Evolutionary conservation across 768 basidiomycete genomes (phyloP), one percentile per base, ranked within the genome.

Genomic region (Wakefieldia striispora): DNA sequence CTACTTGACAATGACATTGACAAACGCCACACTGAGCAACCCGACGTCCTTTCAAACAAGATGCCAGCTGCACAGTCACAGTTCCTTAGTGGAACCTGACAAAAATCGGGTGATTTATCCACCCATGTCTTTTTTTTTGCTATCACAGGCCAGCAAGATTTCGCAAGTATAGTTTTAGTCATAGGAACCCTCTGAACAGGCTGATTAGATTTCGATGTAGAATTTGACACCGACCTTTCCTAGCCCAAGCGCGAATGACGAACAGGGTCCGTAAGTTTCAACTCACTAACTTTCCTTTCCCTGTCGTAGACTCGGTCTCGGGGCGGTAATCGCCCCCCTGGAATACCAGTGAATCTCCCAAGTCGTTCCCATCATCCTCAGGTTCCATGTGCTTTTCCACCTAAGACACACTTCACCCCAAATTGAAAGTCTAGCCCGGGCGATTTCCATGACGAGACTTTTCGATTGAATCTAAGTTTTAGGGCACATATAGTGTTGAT

Each of bases 401-500:
- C 40, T 36, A 26, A 23, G 41, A 23, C 39, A 7, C 21, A 24
- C 40, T 36, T 43, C 36, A 31, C 40, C 35, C 45, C 24, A 39
- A 26, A 50, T 40, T 26, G 20, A 37, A 34, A 34, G 29, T 50
- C 29, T 21, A 43, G 40, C 43, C 47, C 50, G 50, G 55, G 51
- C 45, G 23, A 26, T 40, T 49, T 38, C 33, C 45, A 51, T 47
- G 44, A 61, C 43, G 40, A 46, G 49, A 43, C 35, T n/a, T 26
- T 40, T 27, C 21, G 33, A 50, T 43, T 23, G 12, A 47, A 50
- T 56, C 45, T 14, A 43, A 49, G 19, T 51, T 60, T 48, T 47
- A 61, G 50, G 47, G 48, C 40, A 39, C 49, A 43, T 19, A 33
- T 33, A 40, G 27, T 24, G 16, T 38, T 35, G 51, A 23, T 39